Conservation (phyloP, 108 stramenopile species). For the Asterionellopsis glacialis region DNA sequence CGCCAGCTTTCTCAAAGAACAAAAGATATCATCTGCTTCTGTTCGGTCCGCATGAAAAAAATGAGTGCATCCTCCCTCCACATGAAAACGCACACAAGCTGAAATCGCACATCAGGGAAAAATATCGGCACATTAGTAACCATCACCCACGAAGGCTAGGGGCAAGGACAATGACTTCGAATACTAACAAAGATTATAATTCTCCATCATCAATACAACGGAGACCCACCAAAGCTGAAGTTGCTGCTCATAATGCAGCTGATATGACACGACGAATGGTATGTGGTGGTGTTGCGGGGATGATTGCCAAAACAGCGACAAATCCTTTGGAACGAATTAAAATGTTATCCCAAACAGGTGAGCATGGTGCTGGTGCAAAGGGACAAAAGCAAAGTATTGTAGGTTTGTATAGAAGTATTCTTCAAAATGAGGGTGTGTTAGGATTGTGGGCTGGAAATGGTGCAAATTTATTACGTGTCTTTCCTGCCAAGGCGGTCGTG, state of each 20-base stretch:
- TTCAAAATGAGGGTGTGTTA: constrained; percentile 72
- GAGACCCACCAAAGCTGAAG: too few relatives aligned
- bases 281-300: constrained; percentile 85
- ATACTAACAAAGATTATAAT: too few relatives aligned
- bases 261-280: constrained; percentile 78
- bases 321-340: constrained; percentile 87
- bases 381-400: constrained; percentile 16
- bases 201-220: too few relatives aligned
- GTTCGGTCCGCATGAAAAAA: too few relatives aligned
- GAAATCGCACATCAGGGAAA: too few relatives aligned
- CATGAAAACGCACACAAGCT: too few relatives aligned
- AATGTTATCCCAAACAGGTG: constrained; percentile 88
- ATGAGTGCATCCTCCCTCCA: too few relatives aligned
- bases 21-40: too few relatives aligned
- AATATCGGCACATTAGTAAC: too few relatives aligned
- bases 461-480: constrained; percentile 82
- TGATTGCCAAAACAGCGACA: constrained; percentile 90
- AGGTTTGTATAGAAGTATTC: constrained; percentile 56
- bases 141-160: too few relatives aligned
- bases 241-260: constrained; percentile 17
- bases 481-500: constrained; percentile 81
- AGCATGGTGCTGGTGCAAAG: constrained; percentile 18
- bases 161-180: too few relatives aligned
- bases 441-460: constrained; percentile 92
- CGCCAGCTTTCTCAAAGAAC: too few relatives aligned